Conservation (phyloP, 2,329 filamentous ascomycete species). For the Biscogniauxia sp. region DNA sequence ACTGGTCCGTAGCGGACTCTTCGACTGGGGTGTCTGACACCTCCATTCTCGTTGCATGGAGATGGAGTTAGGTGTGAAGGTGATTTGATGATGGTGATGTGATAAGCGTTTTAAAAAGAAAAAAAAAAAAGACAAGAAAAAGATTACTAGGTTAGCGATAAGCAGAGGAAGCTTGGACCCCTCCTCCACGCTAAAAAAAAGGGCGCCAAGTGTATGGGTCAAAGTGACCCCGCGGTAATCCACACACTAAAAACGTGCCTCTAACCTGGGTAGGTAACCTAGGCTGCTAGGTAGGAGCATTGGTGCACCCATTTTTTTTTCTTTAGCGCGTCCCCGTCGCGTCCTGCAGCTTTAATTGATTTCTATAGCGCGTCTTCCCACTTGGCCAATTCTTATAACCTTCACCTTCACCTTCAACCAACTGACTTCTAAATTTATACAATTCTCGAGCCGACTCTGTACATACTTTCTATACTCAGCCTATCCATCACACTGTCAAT, state of each 20-base stretch:
- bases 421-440: not conserved
- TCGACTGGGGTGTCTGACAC: not conserved
- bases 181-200: no score
- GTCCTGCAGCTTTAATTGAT: constrained; percentile 30
- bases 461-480: not conserved
- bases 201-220: no score
- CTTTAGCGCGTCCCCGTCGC: constrained; percentile 28
- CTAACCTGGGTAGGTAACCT: no score
- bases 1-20: constrained; percentile 8
- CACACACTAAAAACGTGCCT: no score
- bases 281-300: no score
- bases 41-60: constrained; percentile 9
- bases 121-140: no score
- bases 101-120: not conserved
- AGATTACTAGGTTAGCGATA: no score
- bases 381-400: not conserved
- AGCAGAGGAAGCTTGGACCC: constrained; percentile 1
- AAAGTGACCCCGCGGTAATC: no score
- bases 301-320: no score
- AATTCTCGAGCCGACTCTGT: no score
- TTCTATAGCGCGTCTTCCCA: constrained; percentile 22
- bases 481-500: not conserved
- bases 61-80: not conserved
- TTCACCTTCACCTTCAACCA: not conserved
- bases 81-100: not conserved